Percentiles rank a stretch among this genome's conserved stretches.
Evolutionary conservation across 2,329 filamentous ascomycete species (phyloP).

Genomic region (Penicillium sclerotigenum): DNA sequence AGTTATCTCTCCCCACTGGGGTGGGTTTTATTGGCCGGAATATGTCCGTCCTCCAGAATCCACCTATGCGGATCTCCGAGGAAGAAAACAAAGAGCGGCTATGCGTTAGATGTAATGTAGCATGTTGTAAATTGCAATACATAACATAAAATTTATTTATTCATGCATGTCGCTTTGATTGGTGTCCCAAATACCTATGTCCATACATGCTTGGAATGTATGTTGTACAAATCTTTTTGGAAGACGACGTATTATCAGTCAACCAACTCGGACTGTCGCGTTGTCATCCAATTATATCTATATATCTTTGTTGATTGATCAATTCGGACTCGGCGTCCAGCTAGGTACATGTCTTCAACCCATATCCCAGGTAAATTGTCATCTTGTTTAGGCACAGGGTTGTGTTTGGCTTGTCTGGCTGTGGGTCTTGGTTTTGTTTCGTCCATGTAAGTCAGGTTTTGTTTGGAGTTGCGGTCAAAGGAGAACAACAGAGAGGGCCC

Average conservation of each 20-base stretch:
- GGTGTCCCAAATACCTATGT: neutral
- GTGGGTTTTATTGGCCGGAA: constrained; percentile 66
- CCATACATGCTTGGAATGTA: neutral
- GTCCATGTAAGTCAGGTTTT: neutral
- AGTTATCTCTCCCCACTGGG: constrained; percentile 53
- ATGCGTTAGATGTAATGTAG: too few species aligned
- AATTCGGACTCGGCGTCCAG: neutral
- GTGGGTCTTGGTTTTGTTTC: neutral
- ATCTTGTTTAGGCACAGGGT: neutral
- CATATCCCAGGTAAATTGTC: too few species aligned
- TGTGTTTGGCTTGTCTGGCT: neutral
- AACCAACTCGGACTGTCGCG: neutral
- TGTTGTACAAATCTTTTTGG: neutral
- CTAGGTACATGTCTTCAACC: neutral
- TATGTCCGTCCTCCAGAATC: constrained; percentile 66
- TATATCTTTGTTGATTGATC: neutral
- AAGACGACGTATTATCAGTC: neutral
- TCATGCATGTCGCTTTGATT: neutral
- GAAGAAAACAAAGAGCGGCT: neutral
- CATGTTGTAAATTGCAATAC: too few species aligned
- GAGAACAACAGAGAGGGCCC: neutral
- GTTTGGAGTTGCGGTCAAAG: neutral
- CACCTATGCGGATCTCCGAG: neutral
- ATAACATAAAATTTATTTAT: too few species aligned
- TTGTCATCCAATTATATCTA: neutral